These are phyloP conservation scores for Cymbopogon citratus DNA, from an alignment of 176 grass and related monocot genomes.

Conservation along the genomic window DNA sequence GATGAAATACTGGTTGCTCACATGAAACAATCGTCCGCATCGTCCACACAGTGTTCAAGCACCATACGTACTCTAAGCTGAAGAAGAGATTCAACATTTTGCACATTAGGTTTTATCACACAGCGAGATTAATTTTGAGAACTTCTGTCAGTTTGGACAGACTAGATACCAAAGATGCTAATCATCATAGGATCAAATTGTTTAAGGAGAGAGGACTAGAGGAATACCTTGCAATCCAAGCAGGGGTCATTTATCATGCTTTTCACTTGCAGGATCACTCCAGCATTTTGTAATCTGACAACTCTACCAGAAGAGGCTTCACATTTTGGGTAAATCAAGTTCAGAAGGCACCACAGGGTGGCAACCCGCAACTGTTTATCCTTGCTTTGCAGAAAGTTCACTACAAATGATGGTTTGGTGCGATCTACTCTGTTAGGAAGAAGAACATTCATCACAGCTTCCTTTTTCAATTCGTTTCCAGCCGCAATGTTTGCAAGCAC, in stretches of 20 bases:
- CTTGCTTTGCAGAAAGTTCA: slow-evolving; percentile 84
- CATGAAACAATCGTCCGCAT: slow-evolving; percentile 32
- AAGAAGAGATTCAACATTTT: background rate
- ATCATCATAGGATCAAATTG: background rate
- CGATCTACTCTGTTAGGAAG: slow-evolving; percentile 27
- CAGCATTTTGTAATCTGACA: slow-evolving; percentile 53
- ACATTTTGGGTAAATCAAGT: slow-evolving; percentile 57
- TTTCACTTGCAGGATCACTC: slow-evolving; percentile 82
- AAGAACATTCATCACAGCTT: slow-evolving; percentile 67
- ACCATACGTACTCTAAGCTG: slow-evolving; percentile 87
- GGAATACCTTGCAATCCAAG: slow-evolving; percentile 88
- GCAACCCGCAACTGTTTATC: slow-evolving; percentile 65
- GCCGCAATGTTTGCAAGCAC: slow-evolving; percentile 87
- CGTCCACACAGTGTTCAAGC: slow-evolving; percentile 76
- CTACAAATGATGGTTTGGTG: slow-evolving; percentile 30
- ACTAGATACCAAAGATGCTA: background rate
- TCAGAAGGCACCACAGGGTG: slow-evolving; percentile 83
- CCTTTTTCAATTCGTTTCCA: slow-evolving; percentile 49
- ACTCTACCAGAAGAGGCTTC: slow-evolving; percentile 49
- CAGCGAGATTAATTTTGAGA: background rate
- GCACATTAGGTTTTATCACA: background rate
- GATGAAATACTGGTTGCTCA: slow-evolving; percentile 18
- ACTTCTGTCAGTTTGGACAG: background rate
- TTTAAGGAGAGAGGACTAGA: background rate
- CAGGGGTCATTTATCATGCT: slow-evolving; percentile 83